Base-by-base conservation (phyloP, 1,284 basidiomycete genomes). In the Cryptococcus deneoformans region DNA sequence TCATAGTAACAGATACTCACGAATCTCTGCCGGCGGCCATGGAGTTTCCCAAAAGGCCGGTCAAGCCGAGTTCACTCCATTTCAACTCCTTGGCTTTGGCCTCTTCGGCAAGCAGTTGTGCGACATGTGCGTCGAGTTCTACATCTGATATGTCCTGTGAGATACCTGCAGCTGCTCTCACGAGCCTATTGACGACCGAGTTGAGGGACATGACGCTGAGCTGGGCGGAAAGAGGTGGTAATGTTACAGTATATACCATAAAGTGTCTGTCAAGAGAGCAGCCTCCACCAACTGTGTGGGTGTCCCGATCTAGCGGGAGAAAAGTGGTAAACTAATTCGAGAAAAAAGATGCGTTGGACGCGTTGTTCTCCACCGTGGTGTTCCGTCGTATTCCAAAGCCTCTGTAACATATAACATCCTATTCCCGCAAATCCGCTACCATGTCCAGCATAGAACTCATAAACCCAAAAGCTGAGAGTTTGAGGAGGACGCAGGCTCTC, bases 401-500 rank as follows among this genome's bases (percentile, higher is more conserved):
- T 12, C 29, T 4, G 6, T 29, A 6, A 46, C 29, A 47, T 16
- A 12, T 3, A 6, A 20, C 34, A 20, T 34, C 16, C 37, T 50
- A 12, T 52, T 36, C 51, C 49, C 20, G 29, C 16, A 47, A 43
- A 29, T n/a, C 7, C 46, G 16, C 24, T 38, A 20, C 43, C 34
- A 61, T 61, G 76, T 76, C 75, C 50, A 75, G 73, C 52, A 90
- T 94, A 76, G 90, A 94, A 80, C 87, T 92, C 69, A 90, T 95
- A 76, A 95, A 95, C 75, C 92, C 92, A 45, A 90, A 92, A 77
- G 94, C 94, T 46, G 95, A 99, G 84, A 93, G 90, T 73, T 88
- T 99, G 50, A 83, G 92, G 67, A 83, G 95, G 66, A 87, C 90
- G 44, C 92, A 93, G 65, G 94, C 94, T 46, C 83, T 98, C 52